These are phyloP conservation scores for Taphrina confusa DNA, from an alignment of 1,139 yeast species.

Conservation along the genomic window DNA sequence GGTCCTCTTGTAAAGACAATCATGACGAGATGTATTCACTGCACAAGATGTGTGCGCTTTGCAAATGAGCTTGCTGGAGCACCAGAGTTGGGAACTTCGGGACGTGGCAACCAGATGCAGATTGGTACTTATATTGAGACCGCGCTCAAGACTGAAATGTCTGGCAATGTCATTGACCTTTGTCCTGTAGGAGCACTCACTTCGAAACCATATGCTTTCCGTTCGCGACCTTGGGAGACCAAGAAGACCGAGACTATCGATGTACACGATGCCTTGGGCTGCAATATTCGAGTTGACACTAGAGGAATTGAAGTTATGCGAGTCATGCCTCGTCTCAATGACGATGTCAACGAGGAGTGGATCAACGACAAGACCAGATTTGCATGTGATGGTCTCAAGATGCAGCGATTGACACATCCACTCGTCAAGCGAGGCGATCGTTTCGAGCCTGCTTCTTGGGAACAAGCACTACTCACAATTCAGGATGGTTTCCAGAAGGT, in stretches of 20 bases:
- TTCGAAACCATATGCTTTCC: slow-evolving; percentile 85
- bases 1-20: slow-evolving; percentile 89
- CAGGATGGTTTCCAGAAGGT: slow-evolving; percentile 63
- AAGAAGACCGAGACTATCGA: slow-evolving; percentile 87
- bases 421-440: slow-evolving; percentile 69
- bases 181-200: slow-evolving; percentile 95
- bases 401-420: slow-evolving; percentile 83
- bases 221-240: slow-evolving; percentile 92
- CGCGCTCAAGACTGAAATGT: slow-evolving; percentile 79
- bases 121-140: slow-evolving; percentile 87
- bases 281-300: slow-evolving; percentile 80
- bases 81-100: slow-evolving; percentile 84
- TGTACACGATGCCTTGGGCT: slow-evolving; percentile 81
- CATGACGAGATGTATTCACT: slow-evolving; percentile 91
- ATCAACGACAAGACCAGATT: slow-evolving; percentile 84
- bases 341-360: slow-evolving; percentile 90
- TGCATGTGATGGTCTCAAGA: slow-evolving; percentile 82
- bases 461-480: slow-evolving; percentile 73
- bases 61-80: slow-evolving; percentile 92
- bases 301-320: slow-evolving; percentile 89
- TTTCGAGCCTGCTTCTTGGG: slow-evolving; percentile 83
- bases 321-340: slow-evolving; percentile 81
- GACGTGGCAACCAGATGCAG: slow-evolving; percentile 90
- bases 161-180: slow-evolving; percentile 83
- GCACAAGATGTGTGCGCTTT: slow-evolving; percentile 89